Conservation (phyloP, 2,329 filamentous ascomycete genomes). For the Ophiostoma novo-ulmi region DNA sequence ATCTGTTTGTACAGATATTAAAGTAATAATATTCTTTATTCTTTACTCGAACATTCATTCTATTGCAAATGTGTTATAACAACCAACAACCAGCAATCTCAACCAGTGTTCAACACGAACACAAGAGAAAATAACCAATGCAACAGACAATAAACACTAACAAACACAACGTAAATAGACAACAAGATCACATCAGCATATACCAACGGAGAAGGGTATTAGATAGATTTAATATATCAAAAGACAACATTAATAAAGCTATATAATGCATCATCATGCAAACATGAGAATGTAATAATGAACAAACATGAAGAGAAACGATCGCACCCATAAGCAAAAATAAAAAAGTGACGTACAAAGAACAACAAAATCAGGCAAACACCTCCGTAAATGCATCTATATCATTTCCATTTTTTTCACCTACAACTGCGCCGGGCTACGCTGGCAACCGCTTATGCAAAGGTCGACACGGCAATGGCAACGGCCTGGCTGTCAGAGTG, state of each 20-base stretch:
- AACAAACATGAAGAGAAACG: background rate
- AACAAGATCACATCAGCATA: background rate
- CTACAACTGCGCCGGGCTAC: no score
- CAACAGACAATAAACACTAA: background rate
- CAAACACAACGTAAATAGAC: background rate
- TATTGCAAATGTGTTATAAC: background rate
- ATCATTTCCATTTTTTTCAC: background rate
- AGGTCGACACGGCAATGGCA: conserved; percentile 81
- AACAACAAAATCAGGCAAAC: conserved; percentile 6
- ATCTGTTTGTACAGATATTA: conserved; percentile 2
- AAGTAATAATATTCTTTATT: conserved; percentile 10
- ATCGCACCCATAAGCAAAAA: background rate
- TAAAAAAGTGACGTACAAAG: background rate
- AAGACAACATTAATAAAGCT: background rate
- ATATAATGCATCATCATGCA: background rate
- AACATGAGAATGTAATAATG: background rate
- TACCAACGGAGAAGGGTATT: background rate
- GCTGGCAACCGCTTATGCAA: conserved; percentile 35
- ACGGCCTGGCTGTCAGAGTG: conserved; percentile 93
- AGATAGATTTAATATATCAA: background rate
- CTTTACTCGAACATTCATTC: background rate
- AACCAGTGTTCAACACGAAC: background rate
- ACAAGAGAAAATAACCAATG: background rate
- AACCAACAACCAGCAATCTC: no score
- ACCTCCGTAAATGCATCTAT: conserved; percentile 13